A percentile compares a stretch with the other conserved stretches of the same genome.
Evolutionary conservation across 306 rosid genomes (phyloP).

Genomic region (Carpinus viminea): DNA sequence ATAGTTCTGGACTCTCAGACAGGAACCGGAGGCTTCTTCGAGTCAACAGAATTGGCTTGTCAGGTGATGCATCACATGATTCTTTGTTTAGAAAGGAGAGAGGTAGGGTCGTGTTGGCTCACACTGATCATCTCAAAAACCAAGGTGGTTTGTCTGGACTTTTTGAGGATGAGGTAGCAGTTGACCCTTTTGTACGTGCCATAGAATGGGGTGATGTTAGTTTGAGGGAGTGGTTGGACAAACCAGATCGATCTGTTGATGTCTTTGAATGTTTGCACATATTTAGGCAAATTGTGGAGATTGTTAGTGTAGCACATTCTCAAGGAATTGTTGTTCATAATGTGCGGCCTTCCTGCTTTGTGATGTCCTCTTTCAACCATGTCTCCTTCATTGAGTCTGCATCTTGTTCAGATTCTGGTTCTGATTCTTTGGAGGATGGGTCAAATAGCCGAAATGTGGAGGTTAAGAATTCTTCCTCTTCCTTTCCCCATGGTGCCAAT

Average conservation of each 20-base stretch:
- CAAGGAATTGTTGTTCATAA: conserved; percentile 94
- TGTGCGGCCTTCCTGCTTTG: conserved; percentile 95
- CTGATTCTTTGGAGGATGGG: conserved; percentile 76
- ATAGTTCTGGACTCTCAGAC: conserved; percentile 59
- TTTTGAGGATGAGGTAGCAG: conserved; percentile 57
- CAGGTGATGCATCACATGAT: conserved; percentile 48
- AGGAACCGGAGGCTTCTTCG: conserved; percentile 49
- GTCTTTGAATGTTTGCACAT: conserved; percentile 77
- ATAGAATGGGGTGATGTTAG: conserved; percentile 81
- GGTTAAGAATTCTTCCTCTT: conserved; percentile 45
- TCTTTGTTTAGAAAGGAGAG: conserved; percentile 49
- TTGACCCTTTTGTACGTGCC: conserved; percentile 51
- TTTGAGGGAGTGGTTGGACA: conserved; percentile 96
- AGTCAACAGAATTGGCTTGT: conserved; percentile 38
- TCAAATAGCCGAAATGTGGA: conserved; percentile 48
- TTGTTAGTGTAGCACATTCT: conserved; percentile 73
- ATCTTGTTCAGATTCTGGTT: conserved; percentile 91
- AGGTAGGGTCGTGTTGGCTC: conserved; percentile 50
- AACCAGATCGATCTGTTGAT: conserved; percentile 67
- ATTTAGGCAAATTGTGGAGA: conserved; percentile 84
- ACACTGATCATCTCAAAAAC: conserved; percentile 39
- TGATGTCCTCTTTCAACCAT: conserved; percentile 90
- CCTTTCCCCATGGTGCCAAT: conserved; percentile 40
- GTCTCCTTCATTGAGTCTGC: conserved; percentile 92
- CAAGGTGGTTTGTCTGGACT: conserved; percentile 63